A percentile compares a stretch with the other conserved stretches of the same genome.
These are phyloP conservation scores for Butyriboletus loyo DNA, from an alignment of 768 basidiomycete species.

Conservation along the genomic window DNA sequence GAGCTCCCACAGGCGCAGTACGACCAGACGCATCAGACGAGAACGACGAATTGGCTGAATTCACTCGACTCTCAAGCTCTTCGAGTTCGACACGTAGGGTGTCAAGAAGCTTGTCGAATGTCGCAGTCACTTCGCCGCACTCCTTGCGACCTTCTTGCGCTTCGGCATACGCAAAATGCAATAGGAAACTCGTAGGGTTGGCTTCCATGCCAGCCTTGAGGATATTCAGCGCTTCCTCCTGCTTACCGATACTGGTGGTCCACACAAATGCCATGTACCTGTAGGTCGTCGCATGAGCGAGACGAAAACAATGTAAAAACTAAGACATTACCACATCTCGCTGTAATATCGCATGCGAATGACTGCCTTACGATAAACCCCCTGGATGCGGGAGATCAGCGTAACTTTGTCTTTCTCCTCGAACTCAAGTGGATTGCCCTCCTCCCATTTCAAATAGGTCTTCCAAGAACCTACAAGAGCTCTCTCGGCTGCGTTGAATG, in stretches of 20 bases:
- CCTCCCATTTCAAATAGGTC: constrained; percentile 92
- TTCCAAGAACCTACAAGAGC: constrained; percentile 85
- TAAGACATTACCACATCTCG: constrained; percentile 76
- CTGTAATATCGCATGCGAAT: constrained; percentile 92
- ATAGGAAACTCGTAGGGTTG: constrained; percentile 81
- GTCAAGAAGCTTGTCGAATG: constrained; percentile 71
- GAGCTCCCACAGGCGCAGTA: constrained; percentile 22
- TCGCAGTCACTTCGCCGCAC: constrained; percentile 61
- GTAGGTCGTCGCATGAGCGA: constrained; percentile 10
- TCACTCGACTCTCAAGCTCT: constrained; percentile 45
- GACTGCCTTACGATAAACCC: constrained; percentile 85
- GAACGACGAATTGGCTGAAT: constrained; percentile 38
- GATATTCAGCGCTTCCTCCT: constrained; percentile 78
- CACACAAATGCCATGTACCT: constrained; percentile 93
- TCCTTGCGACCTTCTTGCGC: constrained; percentile 62
- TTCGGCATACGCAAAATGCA: constrained; percentile 90
- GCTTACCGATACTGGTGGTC: constrained; percentile 69
- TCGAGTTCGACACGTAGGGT: constrained; percentile 65
- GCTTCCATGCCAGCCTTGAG: constrained; percentile 85
- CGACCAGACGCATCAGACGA: constrained; percentile 34
- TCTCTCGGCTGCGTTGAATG: constrained; percentile 69
- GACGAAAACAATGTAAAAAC: neutral
- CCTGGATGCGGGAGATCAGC: constrained; percentile 68
- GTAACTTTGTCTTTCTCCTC: constrained; percentile 75
- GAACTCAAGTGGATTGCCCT: constrained; percentile 88